Percentiles rank a stretch among this genome's conserved stretches.
Evolutionary conservation across 1,284 basidiomycete species (phyloP).

Genomic region (Athelia psychrophila): DNA sequence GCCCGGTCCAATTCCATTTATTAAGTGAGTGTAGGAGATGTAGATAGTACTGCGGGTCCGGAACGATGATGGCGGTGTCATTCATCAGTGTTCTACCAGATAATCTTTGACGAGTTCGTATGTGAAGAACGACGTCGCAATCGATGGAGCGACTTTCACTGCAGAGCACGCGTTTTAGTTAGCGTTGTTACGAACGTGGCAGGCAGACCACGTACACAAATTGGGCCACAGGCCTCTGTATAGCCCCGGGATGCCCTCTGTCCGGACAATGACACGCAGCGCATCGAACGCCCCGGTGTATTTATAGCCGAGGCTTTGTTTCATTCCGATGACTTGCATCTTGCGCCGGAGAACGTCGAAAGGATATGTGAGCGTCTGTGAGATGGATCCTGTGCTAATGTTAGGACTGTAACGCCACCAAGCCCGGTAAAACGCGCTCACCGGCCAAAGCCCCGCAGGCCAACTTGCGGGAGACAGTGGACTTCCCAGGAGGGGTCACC

Average conservation of each 20-base stretch:
- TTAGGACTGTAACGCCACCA: neutral
- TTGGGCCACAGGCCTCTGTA: constrained; percentile 94
- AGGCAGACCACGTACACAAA: constrained; percentile 59
- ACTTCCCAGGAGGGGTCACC: constrained; percentile 77
- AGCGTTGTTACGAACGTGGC: constrained; percentile 12
- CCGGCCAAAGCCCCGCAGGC: constrained; percentile 76
- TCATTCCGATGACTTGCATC: constrained; percentile 94
- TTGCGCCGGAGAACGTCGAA: constrained; percentile 93
- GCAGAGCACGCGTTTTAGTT: constrained; percentile 6
- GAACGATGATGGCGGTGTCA: no score
- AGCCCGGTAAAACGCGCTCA: constrained; percentile 26
- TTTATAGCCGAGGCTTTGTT: constrained; percentile 55
- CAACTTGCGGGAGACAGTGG: constrained; percentile 59
- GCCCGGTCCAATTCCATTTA: no score
- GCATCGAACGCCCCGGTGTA: constrained; percentile 83
- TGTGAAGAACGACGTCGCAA: constrained; percentile 83
- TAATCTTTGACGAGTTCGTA: constrained; percentile 65
- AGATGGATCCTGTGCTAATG: constrained; percentile 62
- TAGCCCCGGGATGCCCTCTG: constrained; percentile 74
- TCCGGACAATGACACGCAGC: constrained; percentile 62
- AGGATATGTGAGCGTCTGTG: constrained; percentile 93
- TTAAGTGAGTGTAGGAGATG: no score
- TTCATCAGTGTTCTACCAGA: neutral
- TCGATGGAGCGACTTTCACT: constrained; percentile 92
- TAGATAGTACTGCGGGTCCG: no score